Evolutionary conservation across 78 protist genomes (phyloP), one percentile per base, ranked within the genome.

Genomic region (Dictyostelium intermedium): DNA sequence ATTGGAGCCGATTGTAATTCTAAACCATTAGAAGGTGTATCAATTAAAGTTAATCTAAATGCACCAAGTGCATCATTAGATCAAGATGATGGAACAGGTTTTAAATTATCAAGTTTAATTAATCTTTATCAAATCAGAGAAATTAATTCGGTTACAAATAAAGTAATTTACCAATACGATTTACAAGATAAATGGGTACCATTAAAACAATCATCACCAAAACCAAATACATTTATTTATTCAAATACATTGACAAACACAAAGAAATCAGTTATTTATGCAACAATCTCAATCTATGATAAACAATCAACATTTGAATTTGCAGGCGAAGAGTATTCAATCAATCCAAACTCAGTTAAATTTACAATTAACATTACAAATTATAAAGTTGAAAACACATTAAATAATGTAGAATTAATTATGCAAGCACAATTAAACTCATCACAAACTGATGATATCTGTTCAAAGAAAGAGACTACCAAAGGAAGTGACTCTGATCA

Each of bases 1-100:
- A 63, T 63, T 63, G 73, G 73, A 25, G 1, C 13, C 6, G 32
- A 25, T 63, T 63, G 73, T 25, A 20, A 2, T 9, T 70, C 77
- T 13, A 70, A 70, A 70, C 77, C 77, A 70, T 70, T 70, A 32
- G 43, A 70, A 32, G 77, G 77, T 70, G 77, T 70, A 32, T 14
- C 77, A 13, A 70, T 70, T 10, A 32, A 27, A 3, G 37, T 70
- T 3, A 32, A 70, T 70, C 35, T 43, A 32, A 32, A 70, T 32
- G 5, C 35, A 70, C 77, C 77, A 70, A 70, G 41, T 70, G 77
- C 39, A 1, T 30, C 41, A 14, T 30, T 70, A 70, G 20, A 25
- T 70, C 77, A 70, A 70, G 77, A 27, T 32, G 77, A 32, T 32
- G 34, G n/a, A 2, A 16, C 61, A 50, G 73, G 35, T 63, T 10